A percentile compares a stretch with the other conserved stretches of the same genome.
Conservation (phyloP, 2,329 filamentous ascomycete species). For the Balansia obtecta region DNA sequence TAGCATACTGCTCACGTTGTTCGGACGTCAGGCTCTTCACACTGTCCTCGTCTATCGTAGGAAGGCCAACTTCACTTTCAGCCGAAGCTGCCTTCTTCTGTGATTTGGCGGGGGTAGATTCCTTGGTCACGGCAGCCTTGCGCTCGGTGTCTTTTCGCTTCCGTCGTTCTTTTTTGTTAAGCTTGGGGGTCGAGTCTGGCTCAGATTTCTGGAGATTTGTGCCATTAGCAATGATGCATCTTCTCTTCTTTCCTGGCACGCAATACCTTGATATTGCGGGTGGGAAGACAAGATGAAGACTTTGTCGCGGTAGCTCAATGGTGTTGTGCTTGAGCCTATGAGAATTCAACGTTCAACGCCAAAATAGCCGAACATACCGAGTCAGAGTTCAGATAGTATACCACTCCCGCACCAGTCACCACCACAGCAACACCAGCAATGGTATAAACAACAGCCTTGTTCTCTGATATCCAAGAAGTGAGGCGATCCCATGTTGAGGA, state of each 20-base stretch:
- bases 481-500: conserved; percentile 80
- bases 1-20: conserved; percentile 75
- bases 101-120: conserved; percentile 21
- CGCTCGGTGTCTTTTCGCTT: conserved; percentile 72
- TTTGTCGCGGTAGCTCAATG: neutral
- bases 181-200: conserved; percentile 47
- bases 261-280: neutral
- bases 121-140: conserved; percentile 36
- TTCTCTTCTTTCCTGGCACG: neutral
- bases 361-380: conserved; percentile 30
- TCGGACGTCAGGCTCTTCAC: conserved; percentile 40
- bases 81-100: conserved; percentile 38
- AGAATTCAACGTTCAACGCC: too few relatives aligned
- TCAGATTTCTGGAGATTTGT: conserved; percentile 27
- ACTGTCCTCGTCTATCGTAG: conserved; percentile 49
- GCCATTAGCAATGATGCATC: neutral
- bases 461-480: conserved; percentile 84
- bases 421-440: conserved; percentile 90
- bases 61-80: conserved; percentile 54
- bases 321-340: neutral
- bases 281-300: neutral
- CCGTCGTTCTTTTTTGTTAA: conserved; percentile 80
- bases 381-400: conserved; percentile 71
- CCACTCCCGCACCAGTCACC: conserved; percentile 77
- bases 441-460: conserved; percentile 92